Evolutionary conservation across 768 basidiomycete species (phyloP), one percentile per base, ranked within the genome.

Genomic region (Amanita subjunquillea): DNA sequence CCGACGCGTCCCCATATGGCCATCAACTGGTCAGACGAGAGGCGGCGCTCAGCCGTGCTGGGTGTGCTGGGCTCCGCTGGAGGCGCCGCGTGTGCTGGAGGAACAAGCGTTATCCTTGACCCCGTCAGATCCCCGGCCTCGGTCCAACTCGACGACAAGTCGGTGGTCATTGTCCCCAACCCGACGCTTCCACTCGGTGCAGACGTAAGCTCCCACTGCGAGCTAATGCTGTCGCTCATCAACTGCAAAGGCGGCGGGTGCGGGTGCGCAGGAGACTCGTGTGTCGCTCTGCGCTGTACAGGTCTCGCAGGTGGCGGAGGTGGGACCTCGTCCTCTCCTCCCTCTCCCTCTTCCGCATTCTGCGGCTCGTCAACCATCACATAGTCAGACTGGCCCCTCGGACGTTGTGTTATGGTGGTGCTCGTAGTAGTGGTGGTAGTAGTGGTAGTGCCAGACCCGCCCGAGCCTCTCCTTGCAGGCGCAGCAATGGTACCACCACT

Each of bases 1-100:
- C 93, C 93, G 1, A 88, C 80, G 27, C 81, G 79, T 4, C 79
- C 79, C 78, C 85, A 85, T 4, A 90, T 66, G 2, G 73, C 70
- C 57, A 80, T 79, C 47, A 96, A 69, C 12, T 90, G 84, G 39
- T 90, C 88, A 0, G 78, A 54, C 32, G 77, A 69, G 41, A 79
- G 60, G 6, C 69, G 70, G 3, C 63, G 59, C 7, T 77, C 75
- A 32, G 41, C 49, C 22, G 59, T 50, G 49, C 50, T 41, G 13
- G 57, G 54, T 22, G 47, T 50, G 2, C 58, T 42, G 42, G 61
- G 57, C 20, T 62, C 58, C 12, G 62, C 57, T 0, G 69, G 59
- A 37, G 69, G 62, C 7, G 66, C 62, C 2, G 34, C 39, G 10
- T 47, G 46, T 3, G 53, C 17, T 10, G 38, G 44, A n/a, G 46